phyloP scores from a whole-genome alignment of 768 basidiomycete species.

The Porphyrellus cyaneotinctus region DNA sequence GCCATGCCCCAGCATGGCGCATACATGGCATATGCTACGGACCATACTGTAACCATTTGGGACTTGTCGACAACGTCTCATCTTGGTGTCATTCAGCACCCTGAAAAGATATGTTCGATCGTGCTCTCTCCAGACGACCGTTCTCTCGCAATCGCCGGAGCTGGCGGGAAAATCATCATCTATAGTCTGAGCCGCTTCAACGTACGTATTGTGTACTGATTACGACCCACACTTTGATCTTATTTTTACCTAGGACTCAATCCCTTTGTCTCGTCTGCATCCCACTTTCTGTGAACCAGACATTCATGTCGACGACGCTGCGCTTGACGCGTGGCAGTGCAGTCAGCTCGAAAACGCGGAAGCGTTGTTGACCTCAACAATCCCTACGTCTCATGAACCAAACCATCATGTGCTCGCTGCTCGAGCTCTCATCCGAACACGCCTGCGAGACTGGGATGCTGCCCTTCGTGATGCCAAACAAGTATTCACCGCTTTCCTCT shows the following conservation, averaged over 20 bases:
- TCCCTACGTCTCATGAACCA: neutral
- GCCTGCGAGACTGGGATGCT: neutral
- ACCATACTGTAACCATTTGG: neutral
- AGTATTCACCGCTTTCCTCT: neutral
- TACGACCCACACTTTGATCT: neutral
- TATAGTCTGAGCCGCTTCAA: neutral
- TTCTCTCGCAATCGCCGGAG: neutral
- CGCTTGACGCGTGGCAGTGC: neutral
- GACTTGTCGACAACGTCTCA: neutral
- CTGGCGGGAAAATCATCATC: neutral
- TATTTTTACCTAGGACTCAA: neutral
- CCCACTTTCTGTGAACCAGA: neutral
- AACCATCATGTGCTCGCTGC: neutral
- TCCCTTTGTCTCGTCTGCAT: neutral
- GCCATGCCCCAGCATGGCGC: neutral
- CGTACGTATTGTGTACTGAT: neutral
- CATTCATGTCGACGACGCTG: neutral
- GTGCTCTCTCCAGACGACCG: neutral
- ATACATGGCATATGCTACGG: constrained; percentile 1
- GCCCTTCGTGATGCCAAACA: constrained; percentile 3
- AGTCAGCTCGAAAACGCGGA: neutral
- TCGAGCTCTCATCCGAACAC: constrained; percentile 6
- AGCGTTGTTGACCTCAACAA: neutral
- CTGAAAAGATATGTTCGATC: neutral
- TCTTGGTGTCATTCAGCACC: neutral